Evolutionary conservation across 768 basidiomycete genomes (phyloP), one percentile per base, ranked within the genome.

Genomic region (Tulasnella sp.): DNA sequence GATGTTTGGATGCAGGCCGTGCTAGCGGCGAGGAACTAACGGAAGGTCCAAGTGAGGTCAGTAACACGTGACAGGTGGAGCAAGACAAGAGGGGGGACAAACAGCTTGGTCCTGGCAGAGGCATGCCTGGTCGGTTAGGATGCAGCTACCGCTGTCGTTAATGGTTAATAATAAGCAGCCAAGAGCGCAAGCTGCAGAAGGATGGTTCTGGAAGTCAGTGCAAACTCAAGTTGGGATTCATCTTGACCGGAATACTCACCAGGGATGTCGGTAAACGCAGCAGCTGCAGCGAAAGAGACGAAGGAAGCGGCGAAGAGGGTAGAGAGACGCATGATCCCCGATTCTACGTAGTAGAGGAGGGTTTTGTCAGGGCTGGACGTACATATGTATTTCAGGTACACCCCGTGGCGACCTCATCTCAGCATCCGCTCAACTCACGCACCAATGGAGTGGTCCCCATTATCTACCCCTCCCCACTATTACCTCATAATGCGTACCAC

Each of bases 311-410:
- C 81, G 81, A 84, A 79, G 76, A 82, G 49, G 77, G 80, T 52
- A 77, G 86, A 82, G 85, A 87, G 86, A 82, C 86, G 89, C 90
- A 91, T 91, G 75, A 67, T 86, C n/a, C n/a, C n/a, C n/a, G n/a
- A n/a, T n/a, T n/a, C n/a, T n/a, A n/a, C n/a, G n/a, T n/a, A n/a
- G n/a, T n/a, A n/a, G n/a, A n/a, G n/a, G n/a, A n/a, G n/a, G n/a
- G n/a, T n/a, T n/a, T n/a, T n/a, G n/a, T n/a, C n/a, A n/a, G n/a
- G n/a, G n/a, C n/a, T n/a, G n/a, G n/a, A n/a, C n/a, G n/a, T n/a
- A n/a, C n/a, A n/a, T n/a, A n/a, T n/a, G n/a, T n/a, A n/a, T n/a
- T n/a, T n/a, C n/a, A n/a, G n/a, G n/a, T n/a, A n/a, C n/a, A n/a
- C n/a, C n/a, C n/a, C n/a, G n/a, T n/a, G n/a, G n/a, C n/a, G n/a